Percentiles rank a stretch among this genome's conserved stretches.
These are phyloP conservation scores for Angomonas desouzai DNA, from an alignment of 208 protist species.

Conservation along the genomic window DNA sequence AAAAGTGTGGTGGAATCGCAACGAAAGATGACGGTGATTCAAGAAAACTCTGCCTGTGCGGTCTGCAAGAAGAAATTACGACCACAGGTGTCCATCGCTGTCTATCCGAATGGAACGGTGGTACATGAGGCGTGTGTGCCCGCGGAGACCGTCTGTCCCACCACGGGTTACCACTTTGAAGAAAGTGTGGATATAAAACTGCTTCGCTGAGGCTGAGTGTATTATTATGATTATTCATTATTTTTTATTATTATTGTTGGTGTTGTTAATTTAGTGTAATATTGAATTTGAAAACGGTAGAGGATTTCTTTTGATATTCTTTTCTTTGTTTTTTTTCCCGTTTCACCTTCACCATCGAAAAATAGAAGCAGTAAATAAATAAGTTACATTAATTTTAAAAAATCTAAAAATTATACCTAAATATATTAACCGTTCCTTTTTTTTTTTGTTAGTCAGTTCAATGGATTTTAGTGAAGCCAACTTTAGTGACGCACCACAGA, in stretches of 20 bases:
- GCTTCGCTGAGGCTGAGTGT: too few relatives aligned
- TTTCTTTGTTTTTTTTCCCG: not conserved
- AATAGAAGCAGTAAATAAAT: too few relatives aligned
- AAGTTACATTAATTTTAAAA: too few relatives aligned
- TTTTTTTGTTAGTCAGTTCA: too few relatives aligned
- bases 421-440: too few relatives aligned
- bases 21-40: conserved; percentile 20
- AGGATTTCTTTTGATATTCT: too few relatives aligned
- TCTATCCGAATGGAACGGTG: conserved; percentile 62
- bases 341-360: not conserved
- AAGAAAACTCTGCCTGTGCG: conserved; percentile 37
- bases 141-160: conserved; percentile 47
- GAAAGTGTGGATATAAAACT: conserved; percentile 13
- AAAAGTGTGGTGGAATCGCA: conserved; percentile 18
- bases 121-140: conserved; percentile 60
- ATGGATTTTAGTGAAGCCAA: too few relatives aligned
- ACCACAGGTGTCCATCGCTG: conserved; percentile 47
- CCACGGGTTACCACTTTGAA: conserved; percentile 30
- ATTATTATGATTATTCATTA: too few relatives aligned
- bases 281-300: too few relatives aligned
- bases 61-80: conserved; percentile 57
- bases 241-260: too few relatives aligned
- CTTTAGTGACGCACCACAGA: not conserved
- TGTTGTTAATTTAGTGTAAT: too few relatives aligned
- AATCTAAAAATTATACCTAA: too few relatives aligned